Percentiles rank a stretch among this genome's conserved stretches.
Conservation (phyloP, 257 asterid species). For the Solanum sejunctum region DNA sequence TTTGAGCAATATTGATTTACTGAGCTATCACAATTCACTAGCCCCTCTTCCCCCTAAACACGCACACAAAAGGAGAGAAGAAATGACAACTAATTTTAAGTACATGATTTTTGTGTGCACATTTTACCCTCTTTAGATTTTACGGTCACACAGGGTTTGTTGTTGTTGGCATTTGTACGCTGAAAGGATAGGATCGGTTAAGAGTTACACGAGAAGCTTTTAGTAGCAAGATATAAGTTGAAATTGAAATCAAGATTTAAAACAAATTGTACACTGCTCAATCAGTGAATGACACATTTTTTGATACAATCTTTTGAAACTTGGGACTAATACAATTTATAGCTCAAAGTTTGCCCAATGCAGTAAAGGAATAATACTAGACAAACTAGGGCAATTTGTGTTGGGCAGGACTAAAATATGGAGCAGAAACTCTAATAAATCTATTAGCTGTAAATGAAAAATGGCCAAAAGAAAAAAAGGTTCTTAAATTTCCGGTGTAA, state of each 20-base stretch:
- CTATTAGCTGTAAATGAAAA: not conserved
- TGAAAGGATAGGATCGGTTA: not conserved
- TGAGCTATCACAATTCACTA: not conserved
- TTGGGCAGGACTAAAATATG: not conserved
- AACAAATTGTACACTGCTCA: not conserved
- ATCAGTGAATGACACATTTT: not conserved
- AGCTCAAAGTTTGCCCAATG: not conserved
- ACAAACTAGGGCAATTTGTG: not conserved
- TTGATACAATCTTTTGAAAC: not conserved
- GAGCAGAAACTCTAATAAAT: not conserved
- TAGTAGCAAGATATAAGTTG: not conserved
- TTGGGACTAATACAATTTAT: not conserved
- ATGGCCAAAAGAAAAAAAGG: not conserved
- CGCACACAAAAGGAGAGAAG: not conserved
- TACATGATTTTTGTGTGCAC: not conserved
- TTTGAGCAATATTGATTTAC: not conserved
- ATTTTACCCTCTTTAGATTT: not conserved
- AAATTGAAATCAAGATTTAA: not conserved
- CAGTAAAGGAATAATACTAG: not conserved
- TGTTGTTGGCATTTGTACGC: not conserved
- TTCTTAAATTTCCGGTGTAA: not conserved
- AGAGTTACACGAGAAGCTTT: not conserved
- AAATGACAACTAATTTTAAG: too few species aligned
- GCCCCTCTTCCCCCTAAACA: not conserved
- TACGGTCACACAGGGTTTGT: too few species aligned